Evolutionary conservation across 225 moss, liverwort and hornwort genomes (phyloP), one percentile per base, ranked within the genome.

Genomic region (Lunularia cruciata): DNA sequence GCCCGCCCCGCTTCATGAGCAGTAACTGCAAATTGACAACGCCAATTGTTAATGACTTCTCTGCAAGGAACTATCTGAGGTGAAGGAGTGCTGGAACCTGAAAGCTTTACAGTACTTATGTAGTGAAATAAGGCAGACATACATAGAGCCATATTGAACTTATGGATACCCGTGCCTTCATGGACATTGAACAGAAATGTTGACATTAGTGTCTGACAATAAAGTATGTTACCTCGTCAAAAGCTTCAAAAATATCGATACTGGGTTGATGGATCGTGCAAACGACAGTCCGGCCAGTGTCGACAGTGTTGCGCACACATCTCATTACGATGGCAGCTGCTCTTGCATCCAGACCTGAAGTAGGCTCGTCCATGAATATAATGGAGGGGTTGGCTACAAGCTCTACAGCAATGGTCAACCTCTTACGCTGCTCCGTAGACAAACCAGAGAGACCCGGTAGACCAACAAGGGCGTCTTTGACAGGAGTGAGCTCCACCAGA

Each of bases 281-380:
- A 46, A 92, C 92, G 15, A 95, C 95, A 3, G 89, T 89, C 37
- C 89, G 85, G 0, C 89, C 89, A 0, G 89, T 89, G 63, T 89
- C 87, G n/a, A 89, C 92, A 0, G 95, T 95, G 53, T 95, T 95
- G 15, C 95, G 68, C 1, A 95, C 95, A 18, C 88, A 84, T 33
- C 95, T 83, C 95, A 95, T 95, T 57, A 95, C 95, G 14, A 92
- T 88, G 69, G 95, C 95, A 47, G 95, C 95, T n/a, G 95, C 95
- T 28, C 95, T 86, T 27, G 95, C 95, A n/a, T 95, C 95, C 20
- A 95, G 74, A 52, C 95, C 95, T 60, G 88, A 90, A 0, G 95
- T 92, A 19, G 95, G 95, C 85, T 95, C 95, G 71, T 95, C 95
- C 95, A 95, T 95, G 56, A 95, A 92, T 51, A 95, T 88, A 2